A percentile compares a stretch with the other conserved stretches of the same genome.
Conservation (phyloP, 495 filamentous ascomycete species). For the Penicillium cosmopolitanum region DNA sequence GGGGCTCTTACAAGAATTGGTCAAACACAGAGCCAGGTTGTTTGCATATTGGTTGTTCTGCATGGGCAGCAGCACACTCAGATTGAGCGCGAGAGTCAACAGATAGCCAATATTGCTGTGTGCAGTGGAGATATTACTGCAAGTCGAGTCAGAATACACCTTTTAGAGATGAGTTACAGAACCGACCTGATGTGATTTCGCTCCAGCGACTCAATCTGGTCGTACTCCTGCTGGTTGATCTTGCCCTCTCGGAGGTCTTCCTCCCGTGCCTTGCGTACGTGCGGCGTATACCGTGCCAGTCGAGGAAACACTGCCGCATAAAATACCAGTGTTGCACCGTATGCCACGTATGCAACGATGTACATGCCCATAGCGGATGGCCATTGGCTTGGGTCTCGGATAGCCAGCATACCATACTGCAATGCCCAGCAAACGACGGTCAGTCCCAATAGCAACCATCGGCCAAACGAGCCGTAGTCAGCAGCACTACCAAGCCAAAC, state of each 20-base stretch:
- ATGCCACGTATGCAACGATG: conserved; percentile 50
- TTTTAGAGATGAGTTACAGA: not conserved
- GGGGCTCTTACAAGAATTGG: conserved; percentile 44
- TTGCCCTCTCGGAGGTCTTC: conserved; percentile 49
- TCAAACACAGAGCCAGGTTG: conserved; percentile 50
- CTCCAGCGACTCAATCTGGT: conserved; percentile 52
- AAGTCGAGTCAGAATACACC: too few species aligned
- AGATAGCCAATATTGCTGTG: conserved; percentile 56
- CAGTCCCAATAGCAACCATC: conserved; percentile 51
- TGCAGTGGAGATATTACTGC: conserved; percentile 51
- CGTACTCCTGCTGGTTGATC: conserved; percentile 46
- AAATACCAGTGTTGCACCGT: conserved; percentile 53
- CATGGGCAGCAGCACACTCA: conserved; percentile 50
- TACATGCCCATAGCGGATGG: conserved; percentile 53
- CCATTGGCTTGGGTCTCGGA: conserved; percentile 50
- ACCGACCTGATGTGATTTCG: conserved; percentile 49
- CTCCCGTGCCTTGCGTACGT: conserved; percentile 50
- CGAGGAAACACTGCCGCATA: conserved; percentile 54
- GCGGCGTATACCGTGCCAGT: conserved; percentile 50
- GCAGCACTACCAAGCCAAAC: conserved; percentile 53
- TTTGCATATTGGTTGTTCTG: conserved; percentile 46
- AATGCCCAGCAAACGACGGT: conserved; percentile 53
- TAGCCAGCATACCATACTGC: conserved; percentile 51
- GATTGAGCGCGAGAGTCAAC: conserved; percentile 46
- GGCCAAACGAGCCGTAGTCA: conserved; percentile 54